A percentile compares a stretch with the other conserved stretches of the same genome.
These are phyloP conservation scores for Ogataea naganishii DNA, from an alignment of 805 yeast species.

Conservation along the genomic window DNA sequence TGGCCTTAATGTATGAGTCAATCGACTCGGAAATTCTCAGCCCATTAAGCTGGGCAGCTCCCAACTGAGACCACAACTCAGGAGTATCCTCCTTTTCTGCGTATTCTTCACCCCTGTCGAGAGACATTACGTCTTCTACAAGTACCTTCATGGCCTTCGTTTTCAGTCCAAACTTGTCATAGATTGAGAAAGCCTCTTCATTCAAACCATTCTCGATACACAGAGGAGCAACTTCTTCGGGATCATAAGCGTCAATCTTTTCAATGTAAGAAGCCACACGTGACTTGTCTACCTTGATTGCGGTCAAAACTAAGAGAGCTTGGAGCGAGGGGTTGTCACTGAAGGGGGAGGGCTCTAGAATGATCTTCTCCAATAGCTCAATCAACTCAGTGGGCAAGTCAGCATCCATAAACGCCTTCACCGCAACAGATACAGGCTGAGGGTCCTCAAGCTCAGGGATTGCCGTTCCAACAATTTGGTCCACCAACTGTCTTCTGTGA, in stretches of 20 bases:
- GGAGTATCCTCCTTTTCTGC: slow-evolving; percentile 84
- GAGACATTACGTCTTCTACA: slow-evolving; percentile 86
- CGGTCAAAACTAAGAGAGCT: slow-evolving; percentile 86
- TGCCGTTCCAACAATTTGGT: slow-evolving; percentile 92
- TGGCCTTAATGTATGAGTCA: slow-evolving; percentile 83
- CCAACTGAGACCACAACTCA: slow-evolving; percentile 90
- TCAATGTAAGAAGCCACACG: slow-evolving; percentile 81
- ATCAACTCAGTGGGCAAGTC: slow-evolving; percentile 88
- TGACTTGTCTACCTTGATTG: slow-evolving; percentile 88
- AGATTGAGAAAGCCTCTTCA: slow-evolving; percentile 93
- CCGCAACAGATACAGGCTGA: slow-evolving; percentile 88
- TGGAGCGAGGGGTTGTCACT: slow-evolving; percentile 92
- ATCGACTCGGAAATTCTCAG: slow-evolving; percentile 87
- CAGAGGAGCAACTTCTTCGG: slow-evolving; percentile 86
- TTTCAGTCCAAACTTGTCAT: slow-evolving; percentile 73
- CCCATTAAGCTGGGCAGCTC: slow-evolving; percentile 93
- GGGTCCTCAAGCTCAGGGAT: slow-evolving; percentile 91
- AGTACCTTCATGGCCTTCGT: slow-evolving; percentile 80
- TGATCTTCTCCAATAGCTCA: slow-evolving; percentile 91
- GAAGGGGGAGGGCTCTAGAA: slow-evolving; percentile 95
- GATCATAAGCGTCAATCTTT: slow-evolving; percentile 83
- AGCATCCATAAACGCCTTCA: slow-evolving; percentile 92
- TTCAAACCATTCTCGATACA: slow-evolving; percentile 80
- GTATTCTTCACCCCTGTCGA: slow-evolving; percentile 89
- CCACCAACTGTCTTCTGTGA: slow-evolving; percentile 87